A percentile compares a stretch with the other conserved stretches of the same genome.
Evolutionary conservation across 2,329 filamentous ascomycete genomes (phyloP).

Genomic region (Huntiella abstrusa): DNA sequence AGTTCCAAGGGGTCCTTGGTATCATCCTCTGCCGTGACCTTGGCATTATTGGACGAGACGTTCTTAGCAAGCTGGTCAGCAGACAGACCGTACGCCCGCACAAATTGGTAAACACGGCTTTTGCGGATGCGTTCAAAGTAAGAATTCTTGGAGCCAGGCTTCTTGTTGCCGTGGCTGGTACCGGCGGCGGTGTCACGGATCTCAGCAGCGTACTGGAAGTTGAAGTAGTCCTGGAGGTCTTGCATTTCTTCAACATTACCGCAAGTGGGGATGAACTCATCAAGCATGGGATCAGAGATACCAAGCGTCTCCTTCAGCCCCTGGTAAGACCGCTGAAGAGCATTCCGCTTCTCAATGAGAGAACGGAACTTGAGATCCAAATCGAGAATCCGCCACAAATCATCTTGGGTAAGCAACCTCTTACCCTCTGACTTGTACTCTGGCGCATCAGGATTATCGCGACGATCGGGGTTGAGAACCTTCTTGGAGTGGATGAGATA

Average conservation of each 20-base stretch:
- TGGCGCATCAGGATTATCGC: conserved; percentile 49
- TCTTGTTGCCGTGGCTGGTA: conserved; percentile 46
- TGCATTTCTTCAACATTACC: conserved; percentile 88
- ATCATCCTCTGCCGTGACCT: conserved; percentile 71
- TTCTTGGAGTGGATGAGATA: conserved; percentile 84
- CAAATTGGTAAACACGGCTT: conserved; percentile 61
- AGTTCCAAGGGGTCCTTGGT: conserved; percentile 64
- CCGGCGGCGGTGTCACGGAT: conserved; percentile 60
- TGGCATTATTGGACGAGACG: conserved; percentile 56
- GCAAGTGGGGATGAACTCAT: conserved; percentile 63
- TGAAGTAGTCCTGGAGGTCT: conserved; percentile 87
- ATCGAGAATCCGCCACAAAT: conserved; percentile 89
- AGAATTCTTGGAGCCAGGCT: conserved; percentile 64
- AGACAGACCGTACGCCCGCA: conserved; percentile 76
- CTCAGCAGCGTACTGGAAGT: conserved; percentile 77
- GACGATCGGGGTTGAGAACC: conserved; percentile 36
- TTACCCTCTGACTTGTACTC: conserved; percentile 62
- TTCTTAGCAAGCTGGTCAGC: conserved; percentile 81
- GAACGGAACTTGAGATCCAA: conserved; percentile 90
- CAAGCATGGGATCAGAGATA: conserved; percentile 55
- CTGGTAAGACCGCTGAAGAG: conserved; percentile 60
- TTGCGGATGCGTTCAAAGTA: conserved; percentile 71
- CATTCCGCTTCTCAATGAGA: conserved; percentile 76
- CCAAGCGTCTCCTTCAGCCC: conserved; percentile 44
- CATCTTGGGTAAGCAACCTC: conserved; percentile 78